Evolutionary conservation across 2,329 filamentous ascomycete genomes (phyloP).

Genomic region (Pseudogymnoascus verrucosus): DNA sequence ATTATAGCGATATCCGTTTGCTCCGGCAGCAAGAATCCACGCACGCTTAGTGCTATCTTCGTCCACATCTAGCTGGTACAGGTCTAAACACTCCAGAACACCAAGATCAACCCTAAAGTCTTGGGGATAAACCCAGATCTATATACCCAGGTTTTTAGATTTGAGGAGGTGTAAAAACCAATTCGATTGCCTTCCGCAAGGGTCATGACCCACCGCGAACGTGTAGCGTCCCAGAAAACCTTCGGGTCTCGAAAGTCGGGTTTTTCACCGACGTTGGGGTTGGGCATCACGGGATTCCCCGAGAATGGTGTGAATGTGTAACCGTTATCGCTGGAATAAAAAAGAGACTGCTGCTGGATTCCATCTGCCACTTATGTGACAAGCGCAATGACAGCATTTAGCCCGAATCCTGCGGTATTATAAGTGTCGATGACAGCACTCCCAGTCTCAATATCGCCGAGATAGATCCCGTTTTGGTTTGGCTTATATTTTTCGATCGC

Average conservation of each 20-base stretch:
- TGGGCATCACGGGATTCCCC: slow-evolving; percentile 49
- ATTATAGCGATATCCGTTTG: too few relatives aligned
- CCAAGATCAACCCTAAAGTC: neutral
- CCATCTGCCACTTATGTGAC: slow-evolving; percentile 51
- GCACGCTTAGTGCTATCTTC: too few relatives aligned
- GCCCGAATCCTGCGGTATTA: slow-evolving; percentile 59
- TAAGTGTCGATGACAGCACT: slow-evolving; percentile 50
- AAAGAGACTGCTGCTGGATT: slow-evolving; percentile 13
- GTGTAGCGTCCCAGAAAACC: slow-evolving; percentile 46
- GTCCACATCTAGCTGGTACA: too few relatives aligned
- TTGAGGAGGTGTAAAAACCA: slow-evolving; percentile 52
- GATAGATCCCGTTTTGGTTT: slow-evolving; percentile 31
- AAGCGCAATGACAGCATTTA: slow-evolving; percentile 45
- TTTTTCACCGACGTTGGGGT: slow-evolving; percentile 32
- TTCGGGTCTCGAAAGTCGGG: slow-evolving; percentile 56
- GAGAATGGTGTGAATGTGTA: slow-evolving; percentile 51
- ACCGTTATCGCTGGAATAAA: slow-evolving; percentile 49
- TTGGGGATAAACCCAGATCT: slow-evolving; percentile 45
- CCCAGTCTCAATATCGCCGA: slow-evolving; percentile 45
- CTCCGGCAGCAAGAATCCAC: too few relatives aligned
- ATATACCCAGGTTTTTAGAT: slow-evolving; percentile 51
- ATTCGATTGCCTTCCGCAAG: slow-evolving; percentile 48
- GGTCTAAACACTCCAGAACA: too few relatives aligned
- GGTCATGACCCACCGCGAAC: slow-evolving; percentile 48
- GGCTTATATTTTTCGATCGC: slow-evolving; percentile 43